Evolutionary conservation across 768 basidiomycete genomes (phyloP).

Genomic region (Lactifluus piperatus): DNA sequence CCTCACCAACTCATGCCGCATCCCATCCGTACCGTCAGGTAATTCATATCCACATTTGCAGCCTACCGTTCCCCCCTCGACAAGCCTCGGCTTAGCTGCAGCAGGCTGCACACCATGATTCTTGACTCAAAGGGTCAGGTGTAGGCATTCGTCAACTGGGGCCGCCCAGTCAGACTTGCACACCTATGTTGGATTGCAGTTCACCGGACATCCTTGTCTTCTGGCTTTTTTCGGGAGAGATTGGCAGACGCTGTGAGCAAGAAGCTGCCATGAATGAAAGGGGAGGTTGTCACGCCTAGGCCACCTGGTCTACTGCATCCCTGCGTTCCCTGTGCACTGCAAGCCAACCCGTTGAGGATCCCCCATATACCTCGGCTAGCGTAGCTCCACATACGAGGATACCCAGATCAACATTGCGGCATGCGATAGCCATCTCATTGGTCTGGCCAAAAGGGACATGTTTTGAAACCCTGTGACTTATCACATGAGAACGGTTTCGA

Average conservation of each 20-base stretch:
- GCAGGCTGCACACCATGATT: conserved; percentile 60
- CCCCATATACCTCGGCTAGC: conserved; percentile 58
- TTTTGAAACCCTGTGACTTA: conserved; percentile 52
- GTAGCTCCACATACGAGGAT: conserved; percentile 30
- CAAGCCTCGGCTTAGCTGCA: conserved; percentile 44
- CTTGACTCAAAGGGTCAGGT: conserved; percentile 51
- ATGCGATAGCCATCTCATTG: conserved; percentile 63
- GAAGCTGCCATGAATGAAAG: conserved; percentile 40
- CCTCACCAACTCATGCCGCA: conserved; percentile 59
- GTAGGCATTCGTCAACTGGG: conserved; percentile 75
- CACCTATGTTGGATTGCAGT: conserved; percentile 31
- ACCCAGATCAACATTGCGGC: conserved; percentile 74
- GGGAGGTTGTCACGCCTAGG: conserved; percentile 28
- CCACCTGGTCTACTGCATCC: conserved; percentile 37
- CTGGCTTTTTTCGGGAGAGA: conserved; percentile 52
- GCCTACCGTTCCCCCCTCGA: not conserved
- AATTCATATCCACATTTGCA: conserved; percentile 9
- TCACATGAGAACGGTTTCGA: conserved; percentile 31
- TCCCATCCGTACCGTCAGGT: conserved; percentile 60
- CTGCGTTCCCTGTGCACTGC: conserved; percentile 53
- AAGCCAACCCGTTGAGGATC: conserved; percentile 45
- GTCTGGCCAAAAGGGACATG: conserved; percentile 75
- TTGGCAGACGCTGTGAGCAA: conserved; percentile 33
- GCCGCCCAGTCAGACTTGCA: conserved; percentile 59
- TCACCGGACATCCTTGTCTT: conserved; percentile 56